These are phyloP conservation scores for Eucalyptus cloeziana DNA, from an alignment of 345 rosid genomes.

Conservation along the genomic window DNA sequence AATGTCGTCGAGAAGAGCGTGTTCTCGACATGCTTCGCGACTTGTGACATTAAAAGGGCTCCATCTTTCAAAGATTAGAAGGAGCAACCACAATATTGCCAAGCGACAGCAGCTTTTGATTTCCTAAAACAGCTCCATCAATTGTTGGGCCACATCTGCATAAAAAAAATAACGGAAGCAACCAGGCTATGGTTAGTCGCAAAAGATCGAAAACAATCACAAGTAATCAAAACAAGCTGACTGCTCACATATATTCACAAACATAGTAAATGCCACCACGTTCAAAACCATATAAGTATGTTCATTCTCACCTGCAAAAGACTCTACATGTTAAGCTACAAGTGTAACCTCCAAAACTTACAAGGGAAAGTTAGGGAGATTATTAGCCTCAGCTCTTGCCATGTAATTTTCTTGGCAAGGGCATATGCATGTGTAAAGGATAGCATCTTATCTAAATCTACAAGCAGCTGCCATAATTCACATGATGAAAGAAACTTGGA, in stretches of 20 bases:
- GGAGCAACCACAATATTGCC: neutral
- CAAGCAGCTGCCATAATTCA: neutral
- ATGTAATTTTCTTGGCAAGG: neutral
- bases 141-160: constrained; percentile 63
- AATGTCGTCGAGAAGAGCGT: neutral
- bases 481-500: neutral
- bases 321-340: neutral
- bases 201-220: neutral
- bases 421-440: neutral
- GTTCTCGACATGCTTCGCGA: neutral
- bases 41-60: neutral
- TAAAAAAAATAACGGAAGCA: neutral
- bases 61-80: neutral
- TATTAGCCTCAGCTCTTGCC: neutral
- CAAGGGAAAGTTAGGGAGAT: neutral
- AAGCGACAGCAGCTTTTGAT: neutral
- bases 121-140: constrained; percentile 57
- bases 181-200: neutral
- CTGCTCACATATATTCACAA: neutral
- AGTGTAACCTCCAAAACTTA: neutral
- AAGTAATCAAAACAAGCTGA: neutral
- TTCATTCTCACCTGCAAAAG: neutral
- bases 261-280: neutral
- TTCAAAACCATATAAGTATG: neutral
- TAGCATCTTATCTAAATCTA: neutral